Conservation (phyloP, 768 basidiomycete genomes). For the Asterophora lycoperdoides region DNA sequence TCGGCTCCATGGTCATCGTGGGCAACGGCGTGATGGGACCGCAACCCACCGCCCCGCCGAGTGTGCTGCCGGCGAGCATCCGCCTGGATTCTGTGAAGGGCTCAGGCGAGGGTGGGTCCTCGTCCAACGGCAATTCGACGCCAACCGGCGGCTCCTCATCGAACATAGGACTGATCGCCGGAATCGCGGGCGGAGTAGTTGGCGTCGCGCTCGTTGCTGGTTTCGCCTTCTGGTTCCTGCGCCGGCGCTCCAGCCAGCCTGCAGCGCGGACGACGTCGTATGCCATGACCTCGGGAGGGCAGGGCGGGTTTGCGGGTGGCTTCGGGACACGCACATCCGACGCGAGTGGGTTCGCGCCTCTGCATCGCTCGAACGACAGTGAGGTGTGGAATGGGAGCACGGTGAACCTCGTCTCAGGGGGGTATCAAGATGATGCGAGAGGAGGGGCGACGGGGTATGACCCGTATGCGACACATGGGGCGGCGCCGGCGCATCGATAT, state of each 20-base stretch:
- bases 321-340: constrained; percentile 43
- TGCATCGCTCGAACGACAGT: constrained; percentile 55
- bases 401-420: constrained; percentile 37
- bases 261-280: constrained; percentile 6
- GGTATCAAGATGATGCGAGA: constrained; percentile 29
- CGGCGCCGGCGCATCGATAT: constrained; percentile 2
- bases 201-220: constrained; percentile 4
- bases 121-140: background rate
- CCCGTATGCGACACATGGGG: constrained; percentile 28
- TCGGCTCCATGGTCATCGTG: constrained; percentile 70
- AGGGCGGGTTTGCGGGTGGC: constrained; percentile 21
- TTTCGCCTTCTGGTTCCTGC: constrained; percentile 16
- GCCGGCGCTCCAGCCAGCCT: constrained; percentile 31
- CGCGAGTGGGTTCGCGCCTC: constrained; percentile 65
- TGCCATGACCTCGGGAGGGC: constrained; percentile 22
- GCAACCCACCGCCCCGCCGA: constrained; percentile 50
- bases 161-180: constrained; percentile 1
- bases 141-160: background rate
- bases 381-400: constrained; percentile 56
- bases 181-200: constrained; percentile 4
- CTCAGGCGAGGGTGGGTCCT: constrained; percentile 1
- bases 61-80: constrained; percentile 47
- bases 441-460: constrained; percentile 21
- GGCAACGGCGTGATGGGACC: constrained; percentile 75
- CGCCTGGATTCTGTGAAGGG: constrained; percentile 40